Evolutionary conservation across 306 rosid genomes (phyloP), one percentile per base, ranked within the genome.

Genomic region (Datisca glomerata): DNA sequence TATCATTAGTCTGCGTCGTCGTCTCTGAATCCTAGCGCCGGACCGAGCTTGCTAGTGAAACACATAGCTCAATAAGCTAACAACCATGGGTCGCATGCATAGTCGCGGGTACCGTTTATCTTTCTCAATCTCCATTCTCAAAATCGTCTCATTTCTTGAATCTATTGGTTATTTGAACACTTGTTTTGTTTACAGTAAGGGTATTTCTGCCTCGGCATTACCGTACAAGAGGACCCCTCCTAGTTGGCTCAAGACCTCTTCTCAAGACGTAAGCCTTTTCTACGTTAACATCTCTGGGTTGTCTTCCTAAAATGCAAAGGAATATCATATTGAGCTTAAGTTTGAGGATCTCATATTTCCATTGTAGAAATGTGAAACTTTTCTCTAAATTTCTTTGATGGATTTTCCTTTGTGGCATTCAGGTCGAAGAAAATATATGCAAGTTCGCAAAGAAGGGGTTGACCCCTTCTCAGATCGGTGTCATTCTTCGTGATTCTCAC

Each of bases 21-120:
- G n/a, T n/a, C n/a, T n/a, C n/a, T n/a, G n/a, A n/a, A n/a, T n/a
- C n/a, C n/a, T n/a, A n/a, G n/a, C n/a, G n/a, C n/a, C n/a, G n/a
- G n/a, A n/a, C n/a, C n/a, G n/a, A n/a, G n/a, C n/a, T n/a, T n/a
- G n/a, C n/a, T n/a, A n/a, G n/a, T n/a, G n/a, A n/a, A n/a, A n/a
- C n/a, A n/a, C n/a, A n/a, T n/a, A n/a, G n/a, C n/a, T n/a, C n/a
- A n/a, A n/a, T 5, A 21, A 46, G 38, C 25, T 62, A 6, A 39
- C 21, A 58, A 61, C 56, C 69, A 82, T 82, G 94, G 94, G 94
- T 21, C 74, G 94, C 19, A 82, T 82, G 94, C 91, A 83, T 68
- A 78, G 91, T 59, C 36, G 71, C 33, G 96, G 96, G 94, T 86
- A n/a, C n/a, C n/a, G n/a, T n/a, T n/a, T n/a, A n/a, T n/a, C n/a